These are phyloP conservation scores for Leucosporidium yakuticum DNA, from an alignment of 768 basidiomycete species.

Conservation along the genomic window DNA sequence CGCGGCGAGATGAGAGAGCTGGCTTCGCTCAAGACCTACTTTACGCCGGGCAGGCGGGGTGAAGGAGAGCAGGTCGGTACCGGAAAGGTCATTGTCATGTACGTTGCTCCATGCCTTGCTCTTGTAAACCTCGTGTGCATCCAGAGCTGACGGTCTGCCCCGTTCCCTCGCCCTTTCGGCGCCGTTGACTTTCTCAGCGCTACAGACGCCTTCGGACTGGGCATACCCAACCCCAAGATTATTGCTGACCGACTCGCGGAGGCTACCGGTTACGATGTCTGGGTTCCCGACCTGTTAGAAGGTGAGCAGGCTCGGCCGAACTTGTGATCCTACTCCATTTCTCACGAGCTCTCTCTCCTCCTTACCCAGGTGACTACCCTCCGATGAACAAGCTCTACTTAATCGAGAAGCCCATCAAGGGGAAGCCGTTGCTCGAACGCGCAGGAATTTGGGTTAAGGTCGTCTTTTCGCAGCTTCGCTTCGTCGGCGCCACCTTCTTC, in stretches of 20 bases:
- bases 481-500: neutral
- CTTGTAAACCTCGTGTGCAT: neutral
- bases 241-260: neutral
- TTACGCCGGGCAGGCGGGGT: neutral
- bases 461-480: too few relatives aligned
- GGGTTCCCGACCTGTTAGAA: constrained; percentile 2
- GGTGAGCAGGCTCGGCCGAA: neutral
- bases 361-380: neutral
- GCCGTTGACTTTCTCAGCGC: neutral
- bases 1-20: neutral
- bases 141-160: neutral
- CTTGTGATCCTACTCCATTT: neutral
- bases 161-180: neutral
- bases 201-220: constrained; percentile 10
- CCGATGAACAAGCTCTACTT: neutral
- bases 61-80: neutral
- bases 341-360: too few relatives aligned
- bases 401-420: neutral
- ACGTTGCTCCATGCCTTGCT: neutral
- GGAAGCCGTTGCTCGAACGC: neutral
- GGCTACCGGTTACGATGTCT: neutral
- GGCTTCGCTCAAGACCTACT: neutral
- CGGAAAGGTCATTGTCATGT: constrained; percentile 1
- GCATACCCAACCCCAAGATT: constrained; percentile 1
- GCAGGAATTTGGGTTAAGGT: neutral